Conservation (phyloP, 169 alveolate species). For the Plasmodium yoelii region DNA sequence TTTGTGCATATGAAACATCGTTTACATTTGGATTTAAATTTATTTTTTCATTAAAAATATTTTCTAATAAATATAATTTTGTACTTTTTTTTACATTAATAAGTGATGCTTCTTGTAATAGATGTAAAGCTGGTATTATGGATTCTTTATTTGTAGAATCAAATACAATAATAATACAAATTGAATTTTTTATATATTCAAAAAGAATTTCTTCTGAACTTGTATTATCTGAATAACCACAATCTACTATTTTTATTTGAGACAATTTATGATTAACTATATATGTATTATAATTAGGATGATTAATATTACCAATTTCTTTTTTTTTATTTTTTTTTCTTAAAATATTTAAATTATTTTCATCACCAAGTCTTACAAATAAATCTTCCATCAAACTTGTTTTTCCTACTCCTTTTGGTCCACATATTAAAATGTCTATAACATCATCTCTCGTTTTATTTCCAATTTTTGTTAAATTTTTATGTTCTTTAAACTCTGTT, state of each 20-base stretch:
- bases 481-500: no score
- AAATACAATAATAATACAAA: constrained; percentile 52
- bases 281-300: constrained; percentile 18
- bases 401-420: constrained; percentile 78
- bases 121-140: constrained; percentile 47
- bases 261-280: constrained; percentile 14
- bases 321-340: constrained; percentile 49
- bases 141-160: constrained; percentile 66
- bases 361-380: constrained; percentile 72
- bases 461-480: not conserved
- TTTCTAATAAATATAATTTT: constrained; percentile 43
- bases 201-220: constrained; percentile 46
- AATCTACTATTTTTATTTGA: constrained; percentile 54
- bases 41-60: constrained; percentile 67
- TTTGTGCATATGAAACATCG: constrained; percentile 52
- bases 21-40: constrained; percentile 18
- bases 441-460: constrained; percentile 13
- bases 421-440: constrained; percentile 76
- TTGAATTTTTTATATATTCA: constrained; percentile 34
- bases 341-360: constrained; percentile 31
- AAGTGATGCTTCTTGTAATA: constrained; percentile 71
- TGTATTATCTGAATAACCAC: constrained; percentile 21
- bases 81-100: constrained; percentile 49
- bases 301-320: constrained; percentile 1
- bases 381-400: constrained; percentile 68